Evolutionary conservation across 768 basidiomycete species (phyloP).

Genomic region (Russula olivacea): DNA sequence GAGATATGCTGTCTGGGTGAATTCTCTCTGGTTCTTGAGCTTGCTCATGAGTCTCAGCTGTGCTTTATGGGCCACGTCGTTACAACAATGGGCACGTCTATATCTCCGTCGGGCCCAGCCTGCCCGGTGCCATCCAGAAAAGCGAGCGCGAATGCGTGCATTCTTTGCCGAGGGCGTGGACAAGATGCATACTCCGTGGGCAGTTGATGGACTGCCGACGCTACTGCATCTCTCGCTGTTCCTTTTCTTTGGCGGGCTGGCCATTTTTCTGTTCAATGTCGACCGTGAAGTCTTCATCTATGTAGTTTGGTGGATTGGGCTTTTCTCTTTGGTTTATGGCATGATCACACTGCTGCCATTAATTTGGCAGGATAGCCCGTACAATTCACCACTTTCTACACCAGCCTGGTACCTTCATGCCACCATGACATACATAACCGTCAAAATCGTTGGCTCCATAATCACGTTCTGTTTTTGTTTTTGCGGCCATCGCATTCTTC

Average conservation of each 20-base stretch:
- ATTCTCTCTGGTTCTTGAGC: constrained; percentile 13
- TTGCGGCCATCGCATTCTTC: too few species aligned
- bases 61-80: neutral
- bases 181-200: neutral
- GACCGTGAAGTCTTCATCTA: neutral
- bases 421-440: neutral
- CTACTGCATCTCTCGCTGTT: neutral
- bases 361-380: neutral
- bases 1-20: neutral
- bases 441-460: too few species aligned
- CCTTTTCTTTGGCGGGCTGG: neutral
- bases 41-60: neutral
- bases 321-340: too few species aligned
- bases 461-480: too few species aligned
- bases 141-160: constrained; percentile 6
- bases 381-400: neutral
- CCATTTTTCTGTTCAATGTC: neutral
- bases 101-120: neutral
- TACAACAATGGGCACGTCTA: neutral
- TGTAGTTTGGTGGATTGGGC: neutral
- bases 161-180: neutral
- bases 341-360: neutral
- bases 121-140: neutral
- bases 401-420: neutral
- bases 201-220: neutral